Evolutionary conservation across 2,329 filamentous ascomycete species (phyloP), one percentile per base, ranked within the genome.

Genomic region (Stemphylium beticola): DNA sequence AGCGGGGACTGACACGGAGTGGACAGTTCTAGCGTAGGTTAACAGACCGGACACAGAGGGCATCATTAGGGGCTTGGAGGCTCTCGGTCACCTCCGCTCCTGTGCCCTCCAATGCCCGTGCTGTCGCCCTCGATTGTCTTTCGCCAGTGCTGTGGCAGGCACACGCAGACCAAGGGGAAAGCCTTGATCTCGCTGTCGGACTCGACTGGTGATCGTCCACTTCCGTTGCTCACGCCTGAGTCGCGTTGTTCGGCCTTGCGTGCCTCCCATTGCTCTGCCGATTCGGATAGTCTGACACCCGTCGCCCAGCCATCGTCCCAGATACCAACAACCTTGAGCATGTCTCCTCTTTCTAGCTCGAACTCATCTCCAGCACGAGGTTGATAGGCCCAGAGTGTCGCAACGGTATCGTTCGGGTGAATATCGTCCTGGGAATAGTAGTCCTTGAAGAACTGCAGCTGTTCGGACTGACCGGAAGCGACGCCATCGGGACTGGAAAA

Each of bases 301-400:
- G 95, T 99, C 10, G 95, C 95, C 95, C 95, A 99, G 41, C 95
- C 95, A 74, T 99, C 95, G 69, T 99, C 95, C 95, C 95, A 99
- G 64, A 99, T 99, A 58, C 95, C 95, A 29, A 98, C 89, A 12
- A 99, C 88, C 79, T 97, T 98, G 69, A 99, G 84, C 93, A 99
- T 97, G 72, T 99, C 95, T 49, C 95, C 95, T 54, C 95, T 87
- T 68, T 98, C 95, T 33, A 99, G 82, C 34, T 91, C 83, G 71
- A 98, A 98, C 72, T 99, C 95, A 69, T 99, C 95, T 26, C 87
- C 86, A 4, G 95, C 95, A 31, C 95, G 90, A 31, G 95, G 93
- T 67, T 96, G 92, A 75, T 99, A 99, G 2, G 95, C 93, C 95
- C 95, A 99, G 12, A 99, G 83, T 2, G 92, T 91, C 12, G 95